Conservation (phyloP, 2,329 filamentous ascomycete species). For the Fusarium tanahbumbuense region DNA sequence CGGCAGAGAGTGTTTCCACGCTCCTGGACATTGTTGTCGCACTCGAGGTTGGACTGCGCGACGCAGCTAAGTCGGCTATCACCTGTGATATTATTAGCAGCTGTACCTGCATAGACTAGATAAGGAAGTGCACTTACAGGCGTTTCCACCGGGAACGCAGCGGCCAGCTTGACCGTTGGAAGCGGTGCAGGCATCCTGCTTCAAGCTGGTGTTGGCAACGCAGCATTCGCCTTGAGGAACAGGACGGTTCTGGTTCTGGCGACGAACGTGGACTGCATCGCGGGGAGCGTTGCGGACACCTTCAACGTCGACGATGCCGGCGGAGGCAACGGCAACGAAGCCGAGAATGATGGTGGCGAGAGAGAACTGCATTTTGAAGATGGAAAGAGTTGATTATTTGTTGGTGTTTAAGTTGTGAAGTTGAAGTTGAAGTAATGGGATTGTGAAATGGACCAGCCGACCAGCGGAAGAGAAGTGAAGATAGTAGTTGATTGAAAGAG, state of each 20-base stretch:
- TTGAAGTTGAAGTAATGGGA: neutral
- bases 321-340: conserved; percentile 16
- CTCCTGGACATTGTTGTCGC: conserved; percentile 6
- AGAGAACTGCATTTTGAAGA: conserved; percentile 20
- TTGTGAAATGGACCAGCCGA: conserved; percentile 16
- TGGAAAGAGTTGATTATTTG: neutral
- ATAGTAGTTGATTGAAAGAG: neutral
- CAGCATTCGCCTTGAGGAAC: conserved; percentile 13
- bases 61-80: conserved; percentile 12
- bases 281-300: conserved; percentile 16
- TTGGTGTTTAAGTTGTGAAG: neutral
- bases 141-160: conserved; percentile 16
- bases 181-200: conserved; percentile 19
- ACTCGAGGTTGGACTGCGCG: conserved; percentile 8
- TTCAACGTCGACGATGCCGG: conserved; percentile 12
- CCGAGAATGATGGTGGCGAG: conserved; percentile 17
- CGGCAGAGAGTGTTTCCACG: conserved; percentile 18
- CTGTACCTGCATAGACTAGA: neutral
- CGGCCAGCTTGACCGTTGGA: conserved; percentile 5
- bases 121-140: conserved; percentile 8
- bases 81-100: neutral
- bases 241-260: conserved; percentile 12
- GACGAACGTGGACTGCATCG: neutral
- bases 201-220: conserved; percentile 22
- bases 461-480: conserved; percentile 26